Conservation (phyloP, 2,329 filamentous ascomycete genomes). For the Cladophialophora chaetospira region DNA sequence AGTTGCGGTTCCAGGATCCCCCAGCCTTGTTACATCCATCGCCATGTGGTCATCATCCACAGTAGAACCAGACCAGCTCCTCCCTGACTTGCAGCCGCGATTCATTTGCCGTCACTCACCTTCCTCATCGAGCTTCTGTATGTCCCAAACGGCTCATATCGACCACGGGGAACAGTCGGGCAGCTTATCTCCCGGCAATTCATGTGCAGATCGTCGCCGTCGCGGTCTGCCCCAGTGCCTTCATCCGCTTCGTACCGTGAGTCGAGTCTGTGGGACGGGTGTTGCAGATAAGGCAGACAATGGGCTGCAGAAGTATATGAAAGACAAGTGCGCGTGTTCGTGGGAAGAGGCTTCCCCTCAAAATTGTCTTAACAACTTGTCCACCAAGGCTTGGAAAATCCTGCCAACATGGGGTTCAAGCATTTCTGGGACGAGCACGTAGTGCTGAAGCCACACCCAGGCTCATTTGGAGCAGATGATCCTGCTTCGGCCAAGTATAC, state of each 20-base stretch:
- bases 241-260: not conserved
- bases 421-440: conserved; percentile 19
- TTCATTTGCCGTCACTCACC: not conserved
- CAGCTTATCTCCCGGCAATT: not conserved
- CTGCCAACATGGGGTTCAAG: conserved; percentile 2
- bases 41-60: not conserved
- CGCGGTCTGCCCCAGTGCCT: not conserved
- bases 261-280: not conserved
- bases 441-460: conserved; percentile 17
- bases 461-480: conserved; percentile 16
- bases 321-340: not conserved
- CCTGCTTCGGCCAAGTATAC: conserved; percentile 7
- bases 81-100: not conserved
- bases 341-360: not conserved
- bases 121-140: not conserved
- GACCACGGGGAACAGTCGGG: not conserved
- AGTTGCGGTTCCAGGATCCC: not conserved
- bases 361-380: not conserved
- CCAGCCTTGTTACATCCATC: not conserved
- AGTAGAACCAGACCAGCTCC: not conserved
- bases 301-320: not conserved
- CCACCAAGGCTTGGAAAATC: not conserved
- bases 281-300: not conserved
- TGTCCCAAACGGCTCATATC: not conserved
- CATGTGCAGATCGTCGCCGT: not conserved